phyloP scores from a whole-genome alignment of 2,329 filamentous ascomycete genomes.

The Lecanoromycetidae sp. region DNA sequence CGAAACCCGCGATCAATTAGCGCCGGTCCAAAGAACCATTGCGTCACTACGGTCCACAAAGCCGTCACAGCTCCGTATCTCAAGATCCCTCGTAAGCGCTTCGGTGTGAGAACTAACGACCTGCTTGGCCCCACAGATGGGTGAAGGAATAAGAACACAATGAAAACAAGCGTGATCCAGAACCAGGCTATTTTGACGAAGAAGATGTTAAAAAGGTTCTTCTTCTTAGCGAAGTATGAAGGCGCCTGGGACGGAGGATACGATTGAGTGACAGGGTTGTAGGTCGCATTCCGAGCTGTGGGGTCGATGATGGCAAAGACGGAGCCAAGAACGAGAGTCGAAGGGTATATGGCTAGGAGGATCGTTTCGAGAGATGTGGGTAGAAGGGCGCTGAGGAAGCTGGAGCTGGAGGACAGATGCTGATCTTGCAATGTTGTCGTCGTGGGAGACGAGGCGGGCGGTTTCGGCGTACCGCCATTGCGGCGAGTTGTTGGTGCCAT shows the following conservation, averaged over 20 bases:
- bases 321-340: slow-evolving; percentile 56
- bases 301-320: slow-evolving; percentile 71
- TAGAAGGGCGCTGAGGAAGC: slow-evolving; percentile 1
- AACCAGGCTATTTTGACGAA: slow-evolving; percentile 96
- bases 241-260: slow-evolving; percentile 50
- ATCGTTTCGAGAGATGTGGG: slow-evolving; percentile 2
- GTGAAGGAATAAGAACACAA: slow-evolving; percentile 57
- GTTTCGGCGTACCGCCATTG: too few relatives aligned
- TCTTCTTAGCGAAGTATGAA: slow-evolving; percentile 86
- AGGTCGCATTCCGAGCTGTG: slow-evolving; percentile 45
- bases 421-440: too few relatives aligned
- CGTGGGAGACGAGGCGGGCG: too few relatives aligned
- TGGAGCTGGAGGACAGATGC: not conserved
- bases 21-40: slow-evolving; percentile 91
- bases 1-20: slow-evolving; percentile 82
- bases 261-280: slow-evolving; percentile 51
- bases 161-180: slow-evolving; percentile 71
- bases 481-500: too few relatives aligned
- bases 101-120: slow-evolving; percentile 30
- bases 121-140: slow-evolving; percentile 38
- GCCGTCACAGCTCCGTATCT: slow-evolving; percentile 62
- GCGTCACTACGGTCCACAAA: slow-evolving; percentile 78
- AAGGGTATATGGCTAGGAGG: slow-evolving; percentile 12
- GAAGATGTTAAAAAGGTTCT: slow-evolving; percentile 79
- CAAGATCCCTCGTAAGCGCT: slow-evolving; percentile 46